Evolutionary conservation across 2,329 filamentous ascomycete genomes (phyloP), one percentile per base, ranked within the genome.

Genomic region (Colletotrichum sp.): DNA sequence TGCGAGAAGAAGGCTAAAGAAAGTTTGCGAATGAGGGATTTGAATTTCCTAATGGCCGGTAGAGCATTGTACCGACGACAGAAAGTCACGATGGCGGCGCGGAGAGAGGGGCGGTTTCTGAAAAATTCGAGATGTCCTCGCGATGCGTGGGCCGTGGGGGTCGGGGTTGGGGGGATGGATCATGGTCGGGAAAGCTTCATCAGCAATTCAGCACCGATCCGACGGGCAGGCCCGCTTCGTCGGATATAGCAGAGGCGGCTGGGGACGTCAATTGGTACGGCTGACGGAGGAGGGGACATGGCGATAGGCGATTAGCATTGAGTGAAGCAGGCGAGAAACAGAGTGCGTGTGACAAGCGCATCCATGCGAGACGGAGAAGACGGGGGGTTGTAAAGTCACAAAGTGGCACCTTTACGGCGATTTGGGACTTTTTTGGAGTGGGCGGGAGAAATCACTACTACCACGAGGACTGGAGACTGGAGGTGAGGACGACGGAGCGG

Each of bases 241-340:
- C 73, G 69, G 73, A 72, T 58, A 74, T 63, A 74, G 56, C 62
- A 63, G 69, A 74, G 30, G 38, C 55, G 16, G 55, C 34, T n/a
- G 48, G 52, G 36, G 18, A 18, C 26, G 43, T 65, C 69, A 67
- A 72, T 67, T 72, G 69, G 62, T 34, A 72, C 62, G 68, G 62
- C 52, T 74, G 62, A 18, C 18, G 28, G 36, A 34, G 55, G 24
- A 12, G 32, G n/a, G 12, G 48, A 21, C 18, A 70, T 32, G 72
- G 72, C 61, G 72, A 74, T 71, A 66, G 72, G 72, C 34, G 61
- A 66, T 71, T 69, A 68, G 65, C 48, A 69, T 26, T 64, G 26
- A 32, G 26, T 30, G 30, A 28, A 13, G 28, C 28, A 32, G 34
- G 32, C n/a, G 38, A 59, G 48, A 68, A 38, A 58, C 21, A 36